Base-by-base conservation (phyloP, 2,329 filamentous ascomycete genomes). In the Sporothrix dimorphospora region DNA sequence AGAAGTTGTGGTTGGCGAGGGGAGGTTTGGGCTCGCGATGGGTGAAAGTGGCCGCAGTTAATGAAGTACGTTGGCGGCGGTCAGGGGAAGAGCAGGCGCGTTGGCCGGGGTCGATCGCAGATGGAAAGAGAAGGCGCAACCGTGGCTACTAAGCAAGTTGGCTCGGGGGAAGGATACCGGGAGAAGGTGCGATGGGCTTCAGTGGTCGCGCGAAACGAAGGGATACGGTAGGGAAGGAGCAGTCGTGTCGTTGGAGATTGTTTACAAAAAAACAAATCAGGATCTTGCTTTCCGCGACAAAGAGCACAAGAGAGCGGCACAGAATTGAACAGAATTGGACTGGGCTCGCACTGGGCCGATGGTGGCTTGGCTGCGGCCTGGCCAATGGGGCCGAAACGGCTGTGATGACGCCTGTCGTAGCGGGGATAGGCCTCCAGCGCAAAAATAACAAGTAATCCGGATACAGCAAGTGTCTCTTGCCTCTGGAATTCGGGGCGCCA, bases 11-110 rank as follows among this genome's bases (percentile, higher is more conserved):
- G 67, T 59, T 69, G 51, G 34, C 34, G 16, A 30, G 51, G 45
- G 27, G 38, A 51, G 30, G 14, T 16, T 34, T 3, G 38, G 38
- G 19, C 11, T 42, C 27, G 67, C n/a, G 34, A 27, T 9, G 21
- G 7, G 67, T 55, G 51, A 45, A 68, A 55, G 47, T 27, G 27
- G 45, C 9, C 21, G 12, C 4, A 53, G 30, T 45, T 38, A 49
- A 67, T 67, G 42, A 16, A 24, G 7, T 24, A 16, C n/a, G 38
- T 8, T 42, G n/a, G 19, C 8, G 40, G 59, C 59, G 59, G 57
- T 65, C 47, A 66, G 27, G 61, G 38, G 65, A 59, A 65, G 27
- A 30, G 63, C 21, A 34, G n/a, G 59, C 70, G 61, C 70, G 70
- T 70, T 21, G 40, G 19, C 30, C 6, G 57, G 55, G 69, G 11